Evolutionary conservation across 2,329 filamentous ascomycete genomes (phyloP).

Genomic region (Colletotrichum noveboracense): DNA sequence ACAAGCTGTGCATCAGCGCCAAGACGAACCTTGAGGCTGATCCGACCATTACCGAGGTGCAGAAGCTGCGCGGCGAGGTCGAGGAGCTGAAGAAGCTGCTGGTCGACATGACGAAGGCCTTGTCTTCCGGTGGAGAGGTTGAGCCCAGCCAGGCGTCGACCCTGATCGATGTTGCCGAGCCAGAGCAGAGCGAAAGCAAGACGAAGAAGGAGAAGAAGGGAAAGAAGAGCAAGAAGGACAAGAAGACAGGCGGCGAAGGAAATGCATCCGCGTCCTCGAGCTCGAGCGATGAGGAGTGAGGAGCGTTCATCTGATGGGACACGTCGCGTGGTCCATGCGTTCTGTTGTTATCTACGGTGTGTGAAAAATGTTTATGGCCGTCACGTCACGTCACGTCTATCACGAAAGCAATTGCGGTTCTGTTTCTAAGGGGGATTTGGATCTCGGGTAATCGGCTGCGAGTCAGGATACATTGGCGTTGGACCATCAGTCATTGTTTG

Average conservation of each 20-base stretch:
- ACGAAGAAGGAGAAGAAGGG: neutral
- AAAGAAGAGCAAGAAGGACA: conserved; percentile 15
- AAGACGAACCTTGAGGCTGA: conserved; percentile 86
- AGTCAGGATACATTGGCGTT: neutral
- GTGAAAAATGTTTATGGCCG: neutral
- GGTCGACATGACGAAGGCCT: conserved; percentile 27
- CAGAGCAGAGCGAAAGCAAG: neutral
- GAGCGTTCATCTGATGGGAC: neutral
- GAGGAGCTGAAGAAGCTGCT: conserved; percentile 60
- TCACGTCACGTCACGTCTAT: neutral
- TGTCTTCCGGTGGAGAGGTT: conserved; percentile 8
- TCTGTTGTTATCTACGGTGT: neutral
- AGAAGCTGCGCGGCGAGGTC: conserved; percentile 62
- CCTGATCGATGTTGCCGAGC: conserved; percentile 3
- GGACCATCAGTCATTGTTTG: neutral
- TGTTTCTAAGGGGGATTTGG: neutral
- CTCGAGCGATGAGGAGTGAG: conserved; percentile 15
- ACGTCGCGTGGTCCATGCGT: neutral
- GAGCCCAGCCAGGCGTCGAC: neutral
- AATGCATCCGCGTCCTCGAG: neutral
- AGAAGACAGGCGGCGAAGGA: neutral
- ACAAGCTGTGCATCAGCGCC: conserved; percentile 75
- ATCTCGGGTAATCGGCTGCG: neutral
- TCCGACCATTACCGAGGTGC: conserved; percentile 72
- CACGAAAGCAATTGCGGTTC: neutral